Evolutionary conservation across 495 filamentous ascomycete genomes (phyloP), one percentile per base, ranked within the genome.

Genomic region (Lasiosphaeria miniovina): DNA sequence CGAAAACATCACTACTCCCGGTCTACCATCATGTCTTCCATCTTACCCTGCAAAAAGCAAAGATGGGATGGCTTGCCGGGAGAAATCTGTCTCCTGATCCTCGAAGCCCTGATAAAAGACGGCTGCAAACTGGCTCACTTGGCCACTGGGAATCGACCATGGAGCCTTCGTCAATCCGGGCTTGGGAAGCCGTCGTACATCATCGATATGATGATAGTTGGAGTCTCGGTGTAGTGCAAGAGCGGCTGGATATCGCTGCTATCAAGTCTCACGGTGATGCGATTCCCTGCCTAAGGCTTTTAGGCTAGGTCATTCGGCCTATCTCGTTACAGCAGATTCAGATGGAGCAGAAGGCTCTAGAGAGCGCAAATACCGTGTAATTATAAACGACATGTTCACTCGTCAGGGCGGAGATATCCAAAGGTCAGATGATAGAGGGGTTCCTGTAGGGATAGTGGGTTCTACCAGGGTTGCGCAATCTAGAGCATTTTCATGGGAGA

Each of bases 211-310:
- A 68, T 59, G 60, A 14, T 52, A 53, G 63, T 51, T 46, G 64
- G 62, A 59, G 54, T 15, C 46, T 62, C 54, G 51, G 54, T 62
- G 41, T 58, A 51, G 61, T 68, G 41, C 43, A 69, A 57, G 67
- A 73, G 59, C 56, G 12, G 60, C 60, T 73, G 58, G 60, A 66
- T 62, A 48, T 41, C 57, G 62, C 59, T 66, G 61, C 43, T 60
- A 61, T 70, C 62, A 66, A 74, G 64, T 67, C 64, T 66, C 67
- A 70, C 60, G 69, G 71, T 62, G 71, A 74, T 68, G 69, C 69
- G 17, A 68, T 71, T 55, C 55, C 36, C 48, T 57, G 60, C 56
- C 60, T 70, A 45, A 64, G 14, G 60, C 64, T 71, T 61, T 70
- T 64, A 65, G 54, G 57, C 46, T 61, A 61, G 59, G 68, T 70